phyloP scores from a whole-genome alignment of 345 rosid species.

The Eucalyptus tenuipes region DNA sequence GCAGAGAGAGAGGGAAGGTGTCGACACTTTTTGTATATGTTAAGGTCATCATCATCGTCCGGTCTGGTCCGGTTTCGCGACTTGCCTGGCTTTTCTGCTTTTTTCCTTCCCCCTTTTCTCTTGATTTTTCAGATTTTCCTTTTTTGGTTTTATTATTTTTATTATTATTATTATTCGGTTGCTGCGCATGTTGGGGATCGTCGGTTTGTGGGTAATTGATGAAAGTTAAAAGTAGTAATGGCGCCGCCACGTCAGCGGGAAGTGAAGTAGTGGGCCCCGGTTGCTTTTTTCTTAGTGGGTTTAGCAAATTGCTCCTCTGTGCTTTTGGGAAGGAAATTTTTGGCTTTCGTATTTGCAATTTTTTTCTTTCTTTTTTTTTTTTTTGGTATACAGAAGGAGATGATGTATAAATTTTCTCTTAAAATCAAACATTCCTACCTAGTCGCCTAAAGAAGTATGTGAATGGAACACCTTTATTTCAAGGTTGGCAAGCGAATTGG shows the following conservation, averaged over 20 bases:
- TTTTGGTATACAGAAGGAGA: neutral
- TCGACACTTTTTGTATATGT: slow-evolving; percentile 6
- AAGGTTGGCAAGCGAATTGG: too few relatives aligned
- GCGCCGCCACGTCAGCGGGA: neutral
- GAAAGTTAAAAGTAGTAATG: neutral
- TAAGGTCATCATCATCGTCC: neutral
- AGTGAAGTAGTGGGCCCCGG: neutral
- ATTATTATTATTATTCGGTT: neutral
- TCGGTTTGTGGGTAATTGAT: neutral
- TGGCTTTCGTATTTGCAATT: neutral
- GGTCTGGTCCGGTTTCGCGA: neutral
- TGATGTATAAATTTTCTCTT: neutral
- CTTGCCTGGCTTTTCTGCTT: too few relatives aligned
- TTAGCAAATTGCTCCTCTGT: neutral
- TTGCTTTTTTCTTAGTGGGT: neutral
- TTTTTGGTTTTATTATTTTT: too few relatives aligned
- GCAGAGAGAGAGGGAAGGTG: neutral
- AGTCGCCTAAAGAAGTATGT: neutral
- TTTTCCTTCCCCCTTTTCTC: neutral
- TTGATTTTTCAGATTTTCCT: neutral
- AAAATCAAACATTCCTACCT: neutral
- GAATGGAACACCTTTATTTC: too few relatives aligned
- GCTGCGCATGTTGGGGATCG: neutral
- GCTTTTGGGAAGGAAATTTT: neutral
- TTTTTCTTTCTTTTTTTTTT: neutral